Conservation (phyloP, 2,329 filamentous ascomycete species). For the Talaromyces marneffei region DNA sequence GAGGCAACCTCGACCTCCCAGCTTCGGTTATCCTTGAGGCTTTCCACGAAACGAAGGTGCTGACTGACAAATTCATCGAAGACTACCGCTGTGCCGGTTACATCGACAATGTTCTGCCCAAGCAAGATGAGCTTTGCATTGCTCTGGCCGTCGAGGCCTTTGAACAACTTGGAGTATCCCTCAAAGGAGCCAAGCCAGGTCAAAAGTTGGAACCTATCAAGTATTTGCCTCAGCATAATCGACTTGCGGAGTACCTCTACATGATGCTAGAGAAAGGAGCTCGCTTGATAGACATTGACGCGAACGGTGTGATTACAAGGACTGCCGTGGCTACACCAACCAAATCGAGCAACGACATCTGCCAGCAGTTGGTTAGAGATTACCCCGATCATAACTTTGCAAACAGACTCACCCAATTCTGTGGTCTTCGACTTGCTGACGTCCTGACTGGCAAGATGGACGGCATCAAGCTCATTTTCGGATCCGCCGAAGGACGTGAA, state of each 20-base stretch:
- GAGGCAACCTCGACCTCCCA: not conserved
- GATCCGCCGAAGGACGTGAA: slow-evolving; percentile 19
- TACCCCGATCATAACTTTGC: slow-evolving; percentile 25
- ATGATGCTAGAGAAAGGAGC: slow-evolving; percentile 28
- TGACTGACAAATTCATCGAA: slow-evolving; percentile 22
- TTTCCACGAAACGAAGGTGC: slow-evolving; percentile 21
- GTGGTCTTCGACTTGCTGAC: slow-evolving; percentile 20
- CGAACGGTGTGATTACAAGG: slow-evolving; percentile 22
- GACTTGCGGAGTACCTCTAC: slow-evolving; percentile 31
- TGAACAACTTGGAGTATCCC: slow-evolving; percentile 23
- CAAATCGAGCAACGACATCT: slow-evolving; percentile 21
- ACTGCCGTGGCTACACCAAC: slow-evolving; percentile 22
- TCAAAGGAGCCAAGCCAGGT: slow-evolving; percentile 18
- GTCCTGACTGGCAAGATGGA: slow-evolving; percentile 35
- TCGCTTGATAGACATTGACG: slow-evolving; percentile 28
- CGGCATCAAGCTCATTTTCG: slow-evolving; percentile 37
- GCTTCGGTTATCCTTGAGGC: slow-evolving; percentile 18
- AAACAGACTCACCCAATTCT: slow-evolving; percentile 22
- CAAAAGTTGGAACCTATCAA: slow-evolving; percentile 18
- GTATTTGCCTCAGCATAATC: slow-evolving; percentile 22
- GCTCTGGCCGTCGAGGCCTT: slow-evolving; percentile 25
- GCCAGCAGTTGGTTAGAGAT: slow-evolving; percentile 23
- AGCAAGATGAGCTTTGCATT: slow-evolving; percentile 15
- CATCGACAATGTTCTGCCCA: slow-evolving; percentile 14
- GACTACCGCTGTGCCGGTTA: slow-evolving; percentile 18